Evolutionary conservation across 176 grass and related monocot species (phyloP).

Genomic region (Zoysia japonica): DNA sequence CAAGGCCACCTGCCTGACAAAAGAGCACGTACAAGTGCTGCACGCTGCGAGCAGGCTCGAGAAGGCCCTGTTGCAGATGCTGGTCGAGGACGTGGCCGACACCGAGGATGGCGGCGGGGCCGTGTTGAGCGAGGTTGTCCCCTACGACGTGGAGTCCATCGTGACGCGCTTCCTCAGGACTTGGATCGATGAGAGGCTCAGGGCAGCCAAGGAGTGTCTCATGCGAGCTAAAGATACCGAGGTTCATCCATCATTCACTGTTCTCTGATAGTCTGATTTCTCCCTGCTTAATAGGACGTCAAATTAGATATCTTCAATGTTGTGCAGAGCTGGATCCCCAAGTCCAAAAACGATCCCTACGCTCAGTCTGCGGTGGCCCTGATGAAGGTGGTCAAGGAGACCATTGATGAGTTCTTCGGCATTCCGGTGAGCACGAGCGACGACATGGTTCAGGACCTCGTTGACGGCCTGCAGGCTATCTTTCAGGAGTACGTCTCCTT

Average conservation of each 20-base stretch:
- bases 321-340: conserved; percentile 78
- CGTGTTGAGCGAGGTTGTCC: conserved; percentile 58
- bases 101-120: conserved; percentile 56
- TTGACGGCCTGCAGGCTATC: conserved; percentile 55
- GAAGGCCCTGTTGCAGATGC: conserved; percentile 68
- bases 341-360: conserved; percentile 65
- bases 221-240: conserved; percentile 78
- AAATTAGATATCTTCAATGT: neutral
- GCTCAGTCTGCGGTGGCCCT: conserved; percentile 82
- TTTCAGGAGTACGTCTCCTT: conserved; percentile 79
- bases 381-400: conserved; percentile 80
- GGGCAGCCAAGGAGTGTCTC: conserved; percentile 63
- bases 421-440: conserved; percentile 64
- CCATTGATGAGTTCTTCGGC: conserved; percentile 81
- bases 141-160: conserved; percentile 70
- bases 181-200: conserved; percentile 82
- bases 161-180: conserved; percentile 62
- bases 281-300: neutral
- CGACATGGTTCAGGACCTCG: conserved; percentile 75
- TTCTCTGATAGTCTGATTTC: neutral
- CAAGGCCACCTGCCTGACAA: conserved; percentile 59
- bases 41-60: conserved; percentile 77
- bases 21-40: conserved; percentile 79
- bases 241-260: conserved; percentile 29
- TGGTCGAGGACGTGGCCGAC: conserved; percentile 60